Evolutionary conservation across 2,329 filamentous ascomycete species (phyloP), one percentile per base, ranked within the genome.

Genomic region (Paramyrothecium sp.): DNA sequence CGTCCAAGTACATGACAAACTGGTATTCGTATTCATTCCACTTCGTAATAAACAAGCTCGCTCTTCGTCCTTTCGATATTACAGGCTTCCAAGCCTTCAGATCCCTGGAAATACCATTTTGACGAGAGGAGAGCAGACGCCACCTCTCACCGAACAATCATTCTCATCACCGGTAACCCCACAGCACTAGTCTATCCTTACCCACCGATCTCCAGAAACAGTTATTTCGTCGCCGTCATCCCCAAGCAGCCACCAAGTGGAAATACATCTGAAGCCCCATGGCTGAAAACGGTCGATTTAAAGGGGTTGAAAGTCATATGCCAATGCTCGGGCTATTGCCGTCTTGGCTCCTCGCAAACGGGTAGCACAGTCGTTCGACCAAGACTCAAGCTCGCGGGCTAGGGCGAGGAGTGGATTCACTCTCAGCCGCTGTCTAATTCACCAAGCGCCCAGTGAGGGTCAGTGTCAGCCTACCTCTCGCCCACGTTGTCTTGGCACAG

Each of bases 401-500:
- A n/a, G 51, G 30, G 12, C 23, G 13, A 13, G 51, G 23, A 19
- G 19, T 20, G 13, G 51, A 38, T 33, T 8, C 26, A 30, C 20
- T 22, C 33, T 53, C 30, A 41, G 51, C 51, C 33, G 33, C 33
- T 21, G 17, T 41, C 51, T 53, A 41, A 51, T 51, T 23, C 49
- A 51, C 4, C 49, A 51, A 13, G 21, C 21, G 2, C 49, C 23
- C 22, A 51, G 50, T 5, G 16, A 33, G 19, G 2, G 21, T 60
- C 50, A 56, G 52, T 48, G 58, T 58, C 30, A 44, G 38, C 38
- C n/a, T 44, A 17, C 38, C 38, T 58, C 60, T 61, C 54, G 10
- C 56, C 51, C 3, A 54, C 21, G 44, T 59, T 58, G 38, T 54
- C 51, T 60, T 67, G 56, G 61, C 51, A 17, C 20, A 33, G 1